Conservation (phyloP, 371 early-diverging fungal species). For the Mucor mucedo region DNA sequence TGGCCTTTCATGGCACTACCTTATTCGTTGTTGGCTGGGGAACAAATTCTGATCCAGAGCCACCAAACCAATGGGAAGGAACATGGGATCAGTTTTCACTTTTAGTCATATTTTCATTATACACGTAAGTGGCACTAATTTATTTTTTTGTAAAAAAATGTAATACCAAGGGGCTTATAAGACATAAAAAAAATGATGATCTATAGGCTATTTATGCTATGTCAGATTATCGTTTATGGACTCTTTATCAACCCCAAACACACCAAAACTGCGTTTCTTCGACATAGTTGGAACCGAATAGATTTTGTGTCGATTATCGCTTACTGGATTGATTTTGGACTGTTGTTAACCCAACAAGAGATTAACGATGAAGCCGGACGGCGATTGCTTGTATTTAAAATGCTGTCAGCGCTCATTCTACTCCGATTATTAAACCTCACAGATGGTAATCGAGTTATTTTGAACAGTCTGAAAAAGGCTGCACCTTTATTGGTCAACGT, state of each 20-base stretch:
- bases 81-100: constrained; percentile 64
- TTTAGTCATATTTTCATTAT: constrained; percentile 57
- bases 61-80: constrained; percentile 51
- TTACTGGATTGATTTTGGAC: constrained; percentile 64
- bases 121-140: constrained; percentile 50
- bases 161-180: background rate
- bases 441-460: constrained; percentile 63
- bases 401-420: constrained; percentile 59
- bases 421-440: constrained; percentile 66
- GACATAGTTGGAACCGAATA: constrained; percentile 74
- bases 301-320: constrained; percentile 63
- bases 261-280: constrained; percentile 51
- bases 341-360: constrained; percentile 44
- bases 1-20: constrained; percentile 53
- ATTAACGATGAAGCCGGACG: constrained; percentile 40
- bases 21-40: constrained; percentile 56
- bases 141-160: background rate
- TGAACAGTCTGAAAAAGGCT: constrained; percentile 67
- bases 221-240: constrained; percentile 63
- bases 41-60: constrained; percentile 30
- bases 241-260: constrained; percentile 48
- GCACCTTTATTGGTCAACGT: constrained; percentile 67
- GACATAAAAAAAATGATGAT: background rate
- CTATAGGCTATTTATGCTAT: constrained; percentile 42
- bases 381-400: constrained; percentile 60